These are phyloP conservation scores for Westerdykella ornata DNA, from an alignment of 2,329 filamentous ascomycete species.

Conservation along the genomic window DNA sequence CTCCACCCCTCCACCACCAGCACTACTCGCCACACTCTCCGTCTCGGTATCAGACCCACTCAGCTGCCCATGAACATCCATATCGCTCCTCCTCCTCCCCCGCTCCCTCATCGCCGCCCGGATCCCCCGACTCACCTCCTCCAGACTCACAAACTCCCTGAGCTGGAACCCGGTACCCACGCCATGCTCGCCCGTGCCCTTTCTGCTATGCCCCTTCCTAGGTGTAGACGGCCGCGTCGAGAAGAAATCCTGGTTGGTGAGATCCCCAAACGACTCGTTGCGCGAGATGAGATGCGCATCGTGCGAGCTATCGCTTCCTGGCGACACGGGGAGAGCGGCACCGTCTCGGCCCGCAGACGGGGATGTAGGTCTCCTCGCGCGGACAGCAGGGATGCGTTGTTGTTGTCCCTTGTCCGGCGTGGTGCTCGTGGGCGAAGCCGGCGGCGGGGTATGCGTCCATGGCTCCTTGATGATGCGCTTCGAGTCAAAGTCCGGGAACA, in stretches of 20 bases:
- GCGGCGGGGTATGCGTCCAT: conserved; percentile 20
- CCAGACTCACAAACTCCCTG: conserved; percentile 66
- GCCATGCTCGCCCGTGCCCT: conserved; percentile 48
- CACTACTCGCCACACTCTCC: conserved; percentile 1
- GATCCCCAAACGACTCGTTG: conserved; percentile 91
- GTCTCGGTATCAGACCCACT: conserved; percentile 2
- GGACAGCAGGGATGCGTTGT: conserved; percentile 26
- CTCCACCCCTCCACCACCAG: no score
- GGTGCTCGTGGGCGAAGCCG: conserved; percentile 11
- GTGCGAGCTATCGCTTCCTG: no score
- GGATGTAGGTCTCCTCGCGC: no score
- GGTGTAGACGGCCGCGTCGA: conserved; percentile 79
- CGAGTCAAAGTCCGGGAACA: conserved; percentile 76
- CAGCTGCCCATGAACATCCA: conserved; percentile 10
- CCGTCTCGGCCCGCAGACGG: conserved; percentile 5
- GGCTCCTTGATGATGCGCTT: conserved; percentile 37
- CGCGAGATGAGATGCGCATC: conserved; percentile 50
- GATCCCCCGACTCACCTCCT: conserved; percentile 78
- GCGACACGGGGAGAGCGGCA: background rate
- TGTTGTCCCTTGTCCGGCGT: conserved; percentile 7
- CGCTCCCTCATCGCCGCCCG: conserved; percentile 75
- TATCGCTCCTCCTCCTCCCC: conserved; percentile 51
- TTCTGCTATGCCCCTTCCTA: conserved; percentile 64
- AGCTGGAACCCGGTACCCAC: conserved; percentile 55
- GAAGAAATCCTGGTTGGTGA: conserved; percentile 82